These are phyloP conservation scores for Arthrocladium fulminans DNA, from an alignment of 2,329 filamentous ascomycete genomes.

Conservation along the genomic window DNA sequence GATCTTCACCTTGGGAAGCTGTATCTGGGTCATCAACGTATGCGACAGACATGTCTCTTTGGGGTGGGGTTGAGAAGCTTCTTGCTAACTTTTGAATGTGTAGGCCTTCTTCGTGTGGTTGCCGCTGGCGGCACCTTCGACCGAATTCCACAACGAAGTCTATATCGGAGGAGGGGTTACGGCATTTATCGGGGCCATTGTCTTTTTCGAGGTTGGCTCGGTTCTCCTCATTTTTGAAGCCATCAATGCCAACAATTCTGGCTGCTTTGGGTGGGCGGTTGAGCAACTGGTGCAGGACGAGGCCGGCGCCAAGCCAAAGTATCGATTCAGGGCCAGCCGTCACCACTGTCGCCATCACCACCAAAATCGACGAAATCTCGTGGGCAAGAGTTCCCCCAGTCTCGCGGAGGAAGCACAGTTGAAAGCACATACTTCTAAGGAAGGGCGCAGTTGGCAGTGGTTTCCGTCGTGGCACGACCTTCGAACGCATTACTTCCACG, in stretches of 20 bases:
- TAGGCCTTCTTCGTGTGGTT: conserved; percentile 56
- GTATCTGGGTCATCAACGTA: conserved; percentile 51
- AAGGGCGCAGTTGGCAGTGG: conserved; percentile 46
- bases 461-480: conserved; percentile 50
- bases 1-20: conserved; percentile 46
- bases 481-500: conserved; percentile 50
- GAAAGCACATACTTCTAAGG: neutral
- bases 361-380: conserved; percentile 30
- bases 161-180: conserved; percentile 51
- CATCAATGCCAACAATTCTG: conserved; percentile 56
- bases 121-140: conserved; percentile 43
- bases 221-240: conserved; percentile 58
- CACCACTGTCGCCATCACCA: conserved; percentile 36
- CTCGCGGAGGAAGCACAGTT: neutral
- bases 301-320: conserved; percentile 1
- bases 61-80: no score
- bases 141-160: conserved; percentile 44
- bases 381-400: conserved; percentile 26
- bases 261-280: conserved; percentile 62
- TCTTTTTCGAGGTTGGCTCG: conserved; percentile 60
- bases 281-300: conserved; percentile 40
- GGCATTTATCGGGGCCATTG: conserved; percentile 57
- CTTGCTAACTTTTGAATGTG: no score
- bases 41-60: no score
- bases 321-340: neutral